Evolutionary conservation across 331 rosid genomes (phyloP).

Genomic region (Quercus lobata): DNA sequence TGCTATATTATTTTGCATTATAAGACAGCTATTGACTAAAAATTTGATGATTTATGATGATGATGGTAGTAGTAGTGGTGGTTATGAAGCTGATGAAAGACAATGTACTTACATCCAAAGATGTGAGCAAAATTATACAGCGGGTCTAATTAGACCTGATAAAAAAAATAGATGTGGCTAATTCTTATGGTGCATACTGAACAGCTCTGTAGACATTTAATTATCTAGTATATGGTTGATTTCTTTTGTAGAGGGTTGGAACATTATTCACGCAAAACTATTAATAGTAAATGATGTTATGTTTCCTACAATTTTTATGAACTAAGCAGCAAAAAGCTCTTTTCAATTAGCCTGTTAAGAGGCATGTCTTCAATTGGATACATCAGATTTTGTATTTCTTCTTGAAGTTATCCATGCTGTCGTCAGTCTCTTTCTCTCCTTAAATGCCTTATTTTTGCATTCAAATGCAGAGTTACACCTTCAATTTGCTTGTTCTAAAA

Average conservation of each 20-base stretch:
- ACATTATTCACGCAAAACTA: background rate
- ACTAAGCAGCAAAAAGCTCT: background rate
- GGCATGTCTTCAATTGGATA: background rate
- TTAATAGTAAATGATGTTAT: background rate
- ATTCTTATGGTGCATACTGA: background rate
- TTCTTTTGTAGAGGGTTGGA: background rate
- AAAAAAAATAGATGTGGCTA: background rate
- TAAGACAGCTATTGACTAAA: background rate
- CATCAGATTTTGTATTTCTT: background rate
- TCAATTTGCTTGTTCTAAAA: background rate
- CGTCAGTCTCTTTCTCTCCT: background rate
- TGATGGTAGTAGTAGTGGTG: background rate
- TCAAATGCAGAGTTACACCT: background rate
- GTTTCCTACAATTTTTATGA: background rate
- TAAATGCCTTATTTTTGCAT: background rate
- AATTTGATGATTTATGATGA: background rate
- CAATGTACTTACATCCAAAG: background rate
- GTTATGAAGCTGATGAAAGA: background rate
- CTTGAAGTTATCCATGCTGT: background rate
- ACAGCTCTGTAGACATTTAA: background rate
- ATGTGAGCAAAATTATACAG: background rate
- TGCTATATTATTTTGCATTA: background rate
- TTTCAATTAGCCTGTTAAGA: background rate
- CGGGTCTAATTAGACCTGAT: background rate
- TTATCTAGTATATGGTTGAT: background rate